phyloP scores from a whole-genome alignment of 108 stramenopile species.

The Skeletonema potamos region DNA sequence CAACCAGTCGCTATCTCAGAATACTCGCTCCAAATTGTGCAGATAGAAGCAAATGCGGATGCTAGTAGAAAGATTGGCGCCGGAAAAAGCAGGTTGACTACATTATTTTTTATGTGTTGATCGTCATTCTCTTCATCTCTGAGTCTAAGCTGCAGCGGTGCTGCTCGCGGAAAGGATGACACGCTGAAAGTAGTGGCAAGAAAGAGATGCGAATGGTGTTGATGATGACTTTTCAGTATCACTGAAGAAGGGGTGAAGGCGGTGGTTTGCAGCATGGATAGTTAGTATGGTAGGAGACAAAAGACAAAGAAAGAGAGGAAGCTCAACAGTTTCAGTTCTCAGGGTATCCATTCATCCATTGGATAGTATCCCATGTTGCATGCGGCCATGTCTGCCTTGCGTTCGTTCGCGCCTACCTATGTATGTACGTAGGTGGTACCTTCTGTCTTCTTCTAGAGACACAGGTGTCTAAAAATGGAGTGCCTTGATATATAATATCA shows the following conservation, averaged over 20 bases:
- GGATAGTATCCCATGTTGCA: no score
- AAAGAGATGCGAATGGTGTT: neutral
- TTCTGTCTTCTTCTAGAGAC: no score
- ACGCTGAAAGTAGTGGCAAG: neutral
- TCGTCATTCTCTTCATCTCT: neutral
- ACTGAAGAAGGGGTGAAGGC: neutral
- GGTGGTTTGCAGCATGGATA: neutral
- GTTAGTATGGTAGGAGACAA: no score
- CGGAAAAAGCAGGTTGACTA: neutral
- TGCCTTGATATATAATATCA: no score
- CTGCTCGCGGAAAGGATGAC: neutral
- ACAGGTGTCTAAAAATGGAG: no score
- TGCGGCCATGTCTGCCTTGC: no score
- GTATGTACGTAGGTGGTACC: no score
- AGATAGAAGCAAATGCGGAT: slow-evolving; percentile 23
- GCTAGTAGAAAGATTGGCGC: neutral
- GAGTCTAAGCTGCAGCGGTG: neutral
- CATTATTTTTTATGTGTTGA: neutral
- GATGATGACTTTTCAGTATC: neutral
- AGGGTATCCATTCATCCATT: no score
- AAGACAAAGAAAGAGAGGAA: no score
- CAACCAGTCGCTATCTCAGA: slow-evolving; percentile 45
- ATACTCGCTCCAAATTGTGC: slow-evolving; percentile 53
- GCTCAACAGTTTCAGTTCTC: no score
- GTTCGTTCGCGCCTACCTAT: no score